Evolutionary conservation across 23 red algal genomes (phyloP).

Genomic region (Gracilaria gracilis): DNA sequence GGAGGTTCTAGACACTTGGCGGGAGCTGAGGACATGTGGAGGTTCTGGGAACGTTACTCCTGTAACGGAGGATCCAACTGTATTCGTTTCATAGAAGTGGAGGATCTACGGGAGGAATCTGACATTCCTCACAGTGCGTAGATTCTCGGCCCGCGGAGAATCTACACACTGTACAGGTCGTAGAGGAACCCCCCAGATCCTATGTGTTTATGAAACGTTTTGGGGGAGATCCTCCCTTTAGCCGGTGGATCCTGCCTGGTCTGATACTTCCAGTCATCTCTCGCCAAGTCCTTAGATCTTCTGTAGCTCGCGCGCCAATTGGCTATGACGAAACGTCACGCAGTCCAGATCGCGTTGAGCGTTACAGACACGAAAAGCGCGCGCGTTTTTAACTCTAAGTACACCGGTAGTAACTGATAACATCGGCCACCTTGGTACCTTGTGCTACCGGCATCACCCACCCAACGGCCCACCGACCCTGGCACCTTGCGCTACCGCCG

Average conservation of each 20-base stretch:
- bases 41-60: too few species aligned
- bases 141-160: neutral
- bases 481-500: too few species aligned
- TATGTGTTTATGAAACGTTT: neutral
- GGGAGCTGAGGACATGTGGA: too few species aligned
- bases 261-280: neutral
- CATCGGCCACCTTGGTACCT: neutral
- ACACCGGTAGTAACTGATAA: neutral
- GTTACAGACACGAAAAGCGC: too few species aligned
- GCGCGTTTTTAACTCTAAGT: neutral
- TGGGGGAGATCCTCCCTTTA: neutral
- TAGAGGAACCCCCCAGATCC: neutral
- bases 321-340: neutral
- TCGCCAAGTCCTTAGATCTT: neutral
- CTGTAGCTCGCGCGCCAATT: neutral
- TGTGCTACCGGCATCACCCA: too few species aligned
- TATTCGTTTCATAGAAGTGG: too few species aligned
- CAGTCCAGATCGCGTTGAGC: too few species aligned
- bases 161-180: neutral
- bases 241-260: neutral
- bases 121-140: too few species aligned
- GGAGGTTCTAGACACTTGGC: too few species aligned
- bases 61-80: too few species aligned
- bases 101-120: too few species aligned
- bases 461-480: too few species aligned